A percentile compares a stretch with the other conserved stretches of the same genome.
These are phyloP conservation scores for Cladosporium halotolerans DNA, from an alignment of 2,329 filamentous ascomycete species.

Conservation along the genomic window DNA sequence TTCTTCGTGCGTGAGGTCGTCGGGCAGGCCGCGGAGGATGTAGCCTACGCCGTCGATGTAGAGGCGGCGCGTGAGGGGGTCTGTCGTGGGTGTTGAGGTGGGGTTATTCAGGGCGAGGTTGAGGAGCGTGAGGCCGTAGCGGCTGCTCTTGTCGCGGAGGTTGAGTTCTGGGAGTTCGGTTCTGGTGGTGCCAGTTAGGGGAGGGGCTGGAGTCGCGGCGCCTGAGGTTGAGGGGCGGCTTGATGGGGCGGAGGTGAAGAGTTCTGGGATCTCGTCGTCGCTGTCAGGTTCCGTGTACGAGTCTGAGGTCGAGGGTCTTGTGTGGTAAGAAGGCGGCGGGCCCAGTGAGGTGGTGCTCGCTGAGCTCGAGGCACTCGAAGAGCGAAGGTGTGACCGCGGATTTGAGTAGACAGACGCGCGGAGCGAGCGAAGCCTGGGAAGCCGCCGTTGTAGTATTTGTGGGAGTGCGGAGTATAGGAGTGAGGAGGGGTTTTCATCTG, in stretches of 20 bases:
- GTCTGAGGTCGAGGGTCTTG: background rate
- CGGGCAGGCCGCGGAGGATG: constrained; percentile 57
- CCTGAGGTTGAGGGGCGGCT: constrained; percentile 7
- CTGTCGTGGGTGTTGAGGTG: background rate
- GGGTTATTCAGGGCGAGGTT: background rate
- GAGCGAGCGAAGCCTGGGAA: constrained; percentile 5
- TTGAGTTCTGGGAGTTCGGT: background rate
- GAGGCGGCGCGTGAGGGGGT: constrained; percentile 36
- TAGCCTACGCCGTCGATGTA: constrained; percentile 61
- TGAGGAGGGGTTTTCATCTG: background rate
- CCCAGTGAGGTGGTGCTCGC: background rate
- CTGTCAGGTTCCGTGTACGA: background rate
- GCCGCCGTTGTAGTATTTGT: background rate
- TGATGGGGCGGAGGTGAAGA: constrained; percentile 5
- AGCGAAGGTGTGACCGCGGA: background rate
- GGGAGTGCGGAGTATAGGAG: constrained; percentile 10
- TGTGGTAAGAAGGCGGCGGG: constrained; percentile 7
- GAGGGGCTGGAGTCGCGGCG: background rate
- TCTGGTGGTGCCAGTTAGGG: background rate
- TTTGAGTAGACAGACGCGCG: constrained; percentile 4
- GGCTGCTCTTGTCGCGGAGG: background rate
- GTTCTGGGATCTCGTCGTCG: background rate
- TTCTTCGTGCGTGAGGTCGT: constrained; percentile 52
- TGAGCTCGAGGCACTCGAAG: background rate
- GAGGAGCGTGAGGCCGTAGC: constrained; percentile 1